Evolutionary conservation across 768 basidiomycete species (phyloP).

Genomic region (Clitopilus hobsonii): DNA sequence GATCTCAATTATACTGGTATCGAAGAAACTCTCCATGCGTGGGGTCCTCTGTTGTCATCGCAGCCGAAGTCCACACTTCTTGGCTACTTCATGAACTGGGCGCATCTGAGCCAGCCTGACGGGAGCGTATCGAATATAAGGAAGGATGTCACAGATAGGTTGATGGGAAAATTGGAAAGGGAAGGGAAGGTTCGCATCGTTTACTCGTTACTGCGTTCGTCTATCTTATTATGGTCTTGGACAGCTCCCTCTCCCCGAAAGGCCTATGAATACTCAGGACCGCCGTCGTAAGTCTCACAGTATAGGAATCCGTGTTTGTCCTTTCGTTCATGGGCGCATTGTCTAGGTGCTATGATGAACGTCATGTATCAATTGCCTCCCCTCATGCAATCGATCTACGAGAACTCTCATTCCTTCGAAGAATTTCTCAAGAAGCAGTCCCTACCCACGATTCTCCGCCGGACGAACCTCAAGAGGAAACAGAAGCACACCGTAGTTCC

Average conservation of each 20-base stretch:
- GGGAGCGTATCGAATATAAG: slow-evolving; percentile 9
- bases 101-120: slow-evolving; percentile 4
- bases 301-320: not conserved
- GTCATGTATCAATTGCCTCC: slow-evolving; percentile 2
- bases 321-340: not conserved
- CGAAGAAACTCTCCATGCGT: slow-evolving; percentile 17
- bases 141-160: not conserved
- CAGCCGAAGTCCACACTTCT: slow-evolving; percentile 23
- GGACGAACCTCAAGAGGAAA: slow-evolving; percentile 18
- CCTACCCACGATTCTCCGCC: slow-evolving; percentile 14
- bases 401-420: slow-evolving; percentile 31
- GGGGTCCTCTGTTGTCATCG: slow-evolving; percentile 28
- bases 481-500: slow-evolving; percentile 29
- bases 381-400: slow-evolving; percentile 20
- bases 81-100: slow-evolving; percentile 39
- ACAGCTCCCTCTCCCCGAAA: not conserved
- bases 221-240: slow-evolving; percentile 1
- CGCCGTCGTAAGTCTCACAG: not conserved
- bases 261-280: not conserved
- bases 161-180: slow-evolving; percentile 1
- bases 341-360: not conserved
- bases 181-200: slow-evolving; percentile 8
- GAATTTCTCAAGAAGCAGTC: slow-evolving; percentile 26
- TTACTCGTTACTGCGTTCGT: not conserved
- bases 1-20: slow-evolving; percentile 32